These are phyloP conservation scores for Agrocybe pediades DNA, from an alignment of 768 basidiomycete genomes.

Conservation along the genomic window DNA sequence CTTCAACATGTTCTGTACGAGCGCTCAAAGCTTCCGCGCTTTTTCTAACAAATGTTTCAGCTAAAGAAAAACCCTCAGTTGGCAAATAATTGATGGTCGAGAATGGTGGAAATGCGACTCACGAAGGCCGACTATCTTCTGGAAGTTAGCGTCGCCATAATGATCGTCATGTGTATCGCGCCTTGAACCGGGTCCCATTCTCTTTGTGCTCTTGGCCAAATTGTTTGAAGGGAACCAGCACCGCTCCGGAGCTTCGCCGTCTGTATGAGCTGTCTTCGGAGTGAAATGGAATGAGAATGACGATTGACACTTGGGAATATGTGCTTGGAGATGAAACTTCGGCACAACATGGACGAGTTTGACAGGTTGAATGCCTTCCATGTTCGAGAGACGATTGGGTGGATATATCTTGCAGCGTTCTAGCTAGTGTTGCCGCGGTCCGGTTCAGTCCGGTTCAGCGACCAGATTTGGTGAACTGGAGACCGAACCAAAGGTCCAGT, in stretches of 20 bases:
- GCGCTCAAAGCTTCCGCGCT: slow-evolving; percentile 2
- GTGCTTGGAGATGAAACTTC: slow-evolving; percentile 12
- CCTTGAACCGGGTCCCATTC: slow-evolving; percentile 34
- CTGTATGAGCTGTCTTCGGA: slow-evolving; percentile 23
- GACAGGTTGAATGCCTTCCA: background rate
- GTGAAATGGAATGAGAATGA: slow-evolving; percentile 26
- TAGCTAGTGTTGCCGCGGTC: no score
- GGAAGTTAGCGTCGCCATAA: slow-evolving; percentile 28
- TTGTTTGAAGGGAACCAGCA: slow-evolving; percentile 31
- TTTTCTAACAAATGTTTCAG: slow-evolving; percentile 8
- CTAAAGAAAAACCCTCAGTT: background rate
- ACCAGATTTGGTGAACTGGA: no score
- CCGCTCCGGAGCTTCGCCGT: slow-evolving; percentile 36
- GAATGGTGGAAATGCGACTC: background rate
- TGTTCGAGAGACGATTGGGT: background rate
- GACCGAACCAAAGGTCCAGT: no score
- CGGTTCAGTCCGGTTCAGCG: no score
- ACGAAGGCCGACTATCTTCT: slow-evolving; percentile 21
- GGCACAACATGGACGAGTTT: slow-evolving; percentile 10
- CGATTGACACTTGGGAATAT: slow-evolving; percentile 1
- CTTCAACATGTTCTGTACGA: slow-evolving; percentile 2
- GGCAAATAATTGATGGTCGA: background rate
- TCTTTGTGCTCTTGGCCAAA: slow-evolving; percentile 25
- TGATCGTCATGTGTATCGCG: slow-evolving; percentile 29
- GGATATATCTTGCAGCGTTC: slow-evolving; percentile 6